Evolutionary conservation across 78 protist species (phyloP), one percentile per base, ranked within the genome.

Genomic region (Dictyostelium brefeldianum): DNA sequence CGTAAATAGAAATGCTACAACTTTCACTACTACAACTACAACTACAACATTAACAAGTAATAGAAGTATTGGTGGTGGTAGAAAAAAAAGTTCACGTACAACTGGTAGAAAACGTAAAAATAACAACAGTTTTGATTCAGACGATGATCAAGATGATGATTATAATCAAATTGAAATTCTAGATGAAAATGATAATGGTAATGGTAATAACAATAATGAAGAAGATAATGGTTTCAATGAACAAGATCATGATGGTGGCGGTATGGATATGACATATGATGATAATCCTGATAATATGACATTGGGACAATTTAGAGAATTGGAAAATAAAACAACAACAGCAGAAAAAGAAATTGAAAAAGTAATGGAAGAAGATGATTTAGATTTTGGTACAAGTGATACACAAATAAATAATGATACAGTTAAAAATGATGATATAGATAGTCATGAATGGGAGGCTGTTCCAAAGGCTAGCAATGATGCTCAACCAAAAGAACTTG

Each of bases 141-240:
- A 65, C 27, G 43, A 65, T 65, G 73, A 69, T 15, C 20, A 65
- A 36, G 65, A 46, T 22, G 81, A 77, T 12, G 53, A 56, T 31
- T 15, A 17, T 4, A 20, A 27, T 29, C 14, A 48, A 17, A 14
- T 2, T 22, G n/a, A 17, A 29, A 14, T 14, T 78, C 18, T n/a
- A 29, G 43, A 64, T 47, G 62, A 62, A n/a, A n/a, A n/a, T 80
- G 22, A 43, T 20, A 57, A 46, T 18, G 31, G 67, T 81, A 67
- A 22, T 81, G 20, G 50, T 25, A 67, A 64, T 46, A 48, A 47
- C 25, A 48, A n/a, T 27, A 64, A 80, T n/a, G 18, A 57, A n/a
- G 12, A 10, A 5, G 10, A 4, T 64, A 15, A 36, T 36, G 43
- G 43, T 36, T 36, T 36, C 43, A 36, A 36, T 25, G 17, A 17